Percentiles rank a stretch among this genome's conserved stretches.
phyloP scores from a whole-genome alignment of 1,284 basidiomycete genomes.

The Malassezia equina region DNA sequence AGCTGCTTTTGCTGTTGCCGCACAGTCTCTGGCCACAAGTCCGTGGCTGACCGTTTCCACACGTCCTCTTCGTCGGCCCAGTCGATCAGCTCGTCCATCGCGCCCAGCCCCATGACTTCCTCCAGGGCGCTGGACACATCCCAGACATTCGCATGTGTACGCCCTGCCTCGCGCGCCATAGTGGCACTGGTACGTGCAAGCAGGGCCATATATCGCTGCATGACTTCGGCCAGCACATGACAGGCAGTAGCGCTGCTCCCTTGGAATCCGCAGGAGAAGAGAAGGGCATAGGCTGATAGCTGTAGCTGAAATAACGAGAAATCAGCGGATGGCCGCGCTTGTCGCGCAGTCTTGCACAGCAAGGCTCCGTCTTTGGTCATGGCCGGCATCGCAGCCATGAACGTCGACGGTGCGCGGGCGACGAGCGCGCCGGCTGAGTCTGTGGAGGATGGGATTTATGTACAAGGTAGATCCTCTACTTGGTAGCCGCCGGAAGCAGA shows the following conservation, averaged over 20 bases:
- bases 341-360: background rate
- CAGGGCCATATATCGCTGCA: slow-evolving; percentile 31
- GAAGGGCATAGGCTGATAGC: slow-evolving; percentile 10
- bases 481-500: slow-evolving; percentile 1
- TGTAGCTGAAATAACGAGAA: slow-evolving; percentile 7
- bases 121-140: slow-evolving; percentile 28
- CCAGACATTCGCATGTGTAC: slow-evolving; percentile 19
- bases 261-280: slow-evolving; percentile 28
- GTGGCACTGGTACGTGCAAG: slow-evolving; percentile 17
- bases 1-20: slow-evolving; percentile 1
- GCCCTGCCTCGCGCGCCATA: slow-evolving; percentile 23
- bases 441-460: background rate
- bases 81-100: slow-evolving; percentile 24
- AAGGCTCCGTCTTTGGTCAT: background rate
- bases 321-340: slow-evolving; percentile 1
- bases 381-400: background rate
- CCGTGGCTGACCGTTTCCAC: slow-evolving; percentile 5
- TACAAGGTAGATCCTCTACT: background rate
- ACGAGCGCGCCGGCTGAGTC: background rate
- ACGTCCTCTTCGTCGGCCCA: slow-evolving; percentile 31
- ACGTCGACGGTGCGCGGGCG: background rate
- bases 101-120: slow-evolving; percentile 22
- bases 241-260: slow-evolving; percentile 24
- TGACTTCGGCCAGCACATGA: slow-evolving; percentile 26
- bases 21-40: slow-evolving; percentile 1